A percentile compares a stretch with the other conserved stretches of the same genome.
phyloP scores from a whole-genome alignment of 768 basidiomycete species.

The Rubroboletus pulcherrimus region DNA sequence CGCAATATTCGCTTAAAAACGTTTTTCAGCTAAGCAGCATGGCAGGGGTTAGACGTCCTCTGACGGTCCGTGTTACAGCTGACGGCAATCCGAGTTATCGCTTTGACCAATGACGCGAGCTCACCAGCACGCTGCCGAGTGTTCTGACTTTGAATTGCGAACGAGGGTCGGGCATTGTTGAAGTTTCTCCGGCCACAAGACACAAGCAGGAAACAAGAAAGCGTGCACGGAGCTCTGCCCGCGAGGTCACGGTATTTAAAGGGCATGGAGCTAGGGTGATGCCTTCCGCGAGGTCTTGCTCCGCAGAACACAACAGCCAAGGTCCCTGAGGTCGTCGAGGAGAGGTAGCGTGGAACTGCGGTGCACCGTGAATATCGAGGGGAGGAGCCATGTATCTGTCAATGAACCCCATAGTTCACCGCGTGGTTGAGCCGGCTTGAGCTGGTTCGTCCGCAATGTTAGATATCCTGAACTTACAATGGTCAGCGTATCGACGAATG shows the following conservation, averaged over 20 bases:
- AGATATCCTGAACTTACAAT: background rate
- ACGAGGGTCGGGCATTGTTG: slow-evolving; percentile 28
- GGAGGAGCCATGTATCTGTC: slow-evolving; percentile 7
- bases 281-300: slow-evolving; percentile 15
- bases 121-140: slow-evolving; percentile 16
- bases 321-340: slow-evolving; percentile 18
- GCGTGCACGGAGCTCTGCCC: slow-evolving; percentile 16
- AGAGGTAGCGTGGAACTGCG: slow-evolving; percentile 22
- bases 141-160: slow-evolving; percentile 28
- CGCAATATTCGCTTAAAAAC: slow-evolving; percentile 16
- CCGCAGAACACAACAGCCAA: slow-evolving; percentile 18
- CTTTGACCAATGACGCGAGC: slow-evolving; percentile 11
- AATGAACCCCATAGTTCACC: slow-evolving; percentile 1
- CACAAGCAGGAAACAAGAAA: slow-evolving; percentile 23
- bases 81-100: slow-evolving; percentile 13
- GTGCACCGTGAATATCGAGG: slow-evolving; percentile 12
- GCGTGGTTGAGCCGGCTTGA: background rate
- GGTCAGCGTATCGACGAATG: background rate
- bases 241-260: slow-evolving; percentile 25
- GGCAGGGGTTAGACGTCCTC: slow-evolving; percentile 11
- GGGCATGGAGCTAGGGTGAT: slow-evolving; percentile 18
- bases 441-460: slow-evolving; percentile 1
- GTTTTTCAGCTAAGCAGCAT: slow-evolving; percentile 15
- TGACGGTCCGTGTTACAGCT: slow-evolving; percentile 13
- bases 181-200: slow-evolving; percentile 18